phyloP scores from a whole-genome alignment of 805 yeast genomes.

The Wickerhamiella qilinensis region DNA sequence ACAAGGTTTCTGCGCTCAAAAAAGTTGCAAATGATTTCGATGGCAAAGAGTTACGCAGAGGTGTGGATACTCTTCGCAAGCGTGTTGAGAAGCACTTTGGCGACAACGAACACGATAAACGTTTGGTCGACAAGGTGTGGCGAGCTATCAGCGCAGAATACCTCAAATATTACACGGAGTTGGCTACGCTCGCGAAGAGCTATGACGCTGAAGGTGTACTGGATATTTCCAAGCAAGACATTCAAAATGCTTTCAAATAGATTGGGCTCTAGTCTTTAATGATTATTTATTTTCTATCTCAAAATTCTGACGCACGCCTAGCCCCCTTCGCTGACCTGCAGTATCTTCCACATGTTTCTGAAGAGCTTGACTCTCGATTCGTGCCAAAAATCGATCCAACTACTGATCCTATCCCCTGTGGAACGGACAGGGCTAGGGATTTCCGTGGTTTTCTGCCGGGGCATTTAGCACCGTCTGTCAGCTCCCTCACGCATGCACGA shows the following conservation, averaged over 20 bases:
- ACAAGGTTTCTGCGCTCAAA: conserved; percentile 27
- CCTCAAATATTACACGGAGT: conserved; percentile 35
- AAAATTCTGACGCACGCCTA: too few species aligned
- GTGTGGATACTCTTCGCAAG: conserved; percentile 37
- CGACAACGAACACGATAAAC: conserved; percentile 10
- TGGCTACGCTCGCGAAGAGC: conserved; percentile 39
- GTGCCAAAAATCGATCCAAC: too few species aligned
- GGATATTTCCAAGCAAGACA: conserved; percentile 10
- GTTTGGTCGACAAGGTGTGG: conserved; percentile 33
- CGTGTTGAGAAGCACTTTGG: conserved; percentile 42
- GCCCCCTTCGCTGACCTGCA: too few species aligned
- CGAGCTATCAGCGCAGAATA: conserved; percentile 49
- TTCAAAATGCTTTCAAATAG: neutral
- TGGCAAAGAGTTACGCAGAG: conserved; percentile 37
- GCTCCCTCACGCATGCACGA: too few species aligned
- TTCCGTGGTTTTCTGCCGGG: too few species aligned
- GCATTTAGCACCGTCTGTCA: too few species aligned
- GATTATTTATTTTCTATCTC: neutral
- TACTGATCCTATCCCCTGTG: too few species aligned
- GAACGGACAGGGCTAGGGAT: too few species aligned
- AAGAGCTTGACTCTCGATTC: too few species aligned
- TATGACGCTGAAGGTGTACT: conserved; percentile 27
- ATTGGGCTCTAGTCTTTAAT: neutral
- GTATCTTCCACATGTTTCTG: too few species aligned
- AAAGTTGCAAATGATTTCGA: conserved; percentile 42